These are phyloP conservation scores for Exophiala viscosa DNA, from an alignment of 2,329 filamentous ascomycete species.

Conservation along the genomic window DNA sequence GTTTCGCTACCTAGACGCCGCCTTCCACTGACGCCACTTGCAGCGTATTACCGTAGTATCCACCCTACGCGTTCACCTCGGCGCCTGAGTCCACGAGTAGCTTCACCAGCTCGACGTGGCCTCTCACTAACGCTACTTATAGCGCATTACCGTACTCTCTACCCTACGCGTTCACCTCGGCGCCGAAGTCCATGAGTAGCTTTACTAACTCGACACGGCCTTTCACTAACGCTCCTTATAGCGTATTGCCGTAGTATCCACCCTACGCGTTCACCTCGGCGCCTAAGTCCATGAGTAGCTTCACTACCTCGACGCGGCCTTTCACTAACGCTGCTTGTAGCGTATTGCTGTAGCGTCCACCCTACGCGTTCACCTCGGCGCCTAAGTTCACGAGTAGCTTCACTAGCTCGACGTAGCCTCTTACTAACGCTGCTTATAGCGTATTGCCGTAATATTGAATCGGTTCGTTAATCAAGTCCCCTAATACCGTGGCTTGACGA, in stretches of 20 bases:
- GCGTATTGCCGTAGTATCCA: too few species aligned
- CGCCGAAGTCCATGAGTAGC: too few species aligned
- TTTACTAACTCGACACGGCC: conserved; percentile 4
- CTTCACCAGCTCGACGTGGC: conserved; percentile 27
- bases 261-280: too few species aligned
- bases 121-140: conserved; percentile 28
- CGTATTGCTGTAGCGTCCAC: conserved; percentile 3
- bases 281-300: conserved; percentile 13
- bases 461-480: conserved; percentile 2
- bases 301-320: conserved; percentile 12
- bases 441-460: too few species aligned
- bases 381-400: conserved; percentile 11
- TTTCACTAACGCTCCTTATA: too few species aligned
- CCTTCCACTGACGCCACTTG: too few species aligned
- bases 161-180: neutral
- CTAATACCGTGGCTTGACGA: too few species aligned
- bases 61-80: conserved; percentile 23
- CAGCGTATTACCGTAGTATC: too few species aligned
- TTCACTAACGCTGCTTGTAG: conserved; percentile 7
- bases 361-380: conserved; percentile 5
- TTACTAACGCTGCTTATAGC: conserved; percentile 5
- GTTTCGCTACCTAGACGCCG: too few species aligned
- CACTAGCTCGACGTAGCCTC: conserved; percentile 12
- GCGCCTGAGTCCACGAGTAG: conserved; percentile 31
- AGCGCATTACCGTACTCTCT: conserved; percentile 27